These are phyloP conservation scores for Hymenoscyphus fructigenus DNA, from an alignment of 2,329 filamentous ascomycete species.

Conservation along the genomic window DNA sequence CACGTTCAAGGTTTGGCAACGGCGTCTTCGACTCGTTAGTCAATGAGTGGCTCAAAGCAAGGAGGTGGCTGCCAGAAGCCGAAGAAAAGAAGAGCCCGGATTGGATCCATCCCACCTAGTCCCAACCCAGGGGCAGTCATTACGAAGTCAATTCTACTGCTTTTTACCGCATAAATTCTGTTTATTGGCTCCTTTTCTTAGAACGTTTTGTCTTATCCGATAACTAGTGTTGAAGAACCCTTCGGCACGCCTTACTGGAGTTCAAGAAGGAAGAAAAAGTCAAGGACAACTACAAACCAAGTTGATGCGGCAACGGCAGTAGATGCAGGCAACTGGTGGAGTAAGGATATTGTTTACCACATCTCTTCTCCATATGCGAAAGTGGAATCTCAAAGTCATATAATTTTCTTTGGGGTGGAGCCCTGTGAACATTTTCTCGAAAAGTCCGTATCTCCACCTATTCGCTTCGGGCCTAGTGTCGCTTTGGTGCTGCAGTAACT, in stretches of 20 bases:
- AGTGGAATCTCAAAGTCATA: conserved; percentile 1
- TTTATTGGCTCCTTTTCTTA: too few species aligned
- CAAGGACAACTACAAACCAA: not conserved
- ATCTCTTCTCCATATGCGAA: not conserved
- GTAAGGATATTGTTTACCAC: not conserved
- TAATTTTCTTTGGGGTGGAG: not conserved
- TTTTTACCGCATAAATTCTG: not conserved
- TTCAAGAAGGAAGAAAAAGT: too few species aligned
- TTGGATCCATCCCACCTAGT: not conserved
- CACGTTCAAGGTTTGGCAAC: not conserved
- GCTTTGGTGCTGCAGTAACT: not conserved
- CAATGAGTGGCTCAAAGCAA: not conserved
- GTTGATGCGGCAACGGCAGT: not conserved
- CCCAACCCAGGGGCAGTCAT: not conserved
- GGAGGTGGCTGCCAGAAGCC: not conserved
- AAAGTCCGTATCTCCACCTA: conserved; percentile 4
- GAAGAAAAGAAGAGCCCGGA: not conserved
- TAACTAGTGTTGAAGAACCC: too few species aligned
- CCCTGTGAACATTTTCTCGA: conserved; percentile 1
- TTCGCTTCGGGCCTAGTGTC: not conserved
- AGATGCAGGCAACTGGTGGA: not conserved
- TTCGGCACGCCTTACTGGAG: too few species aligned
- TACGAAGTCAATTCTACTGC: not conserved
- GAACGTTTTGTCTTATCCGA: too few species aligned
- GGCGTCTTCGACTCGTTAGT: not conserved